Evolutionary conservation across 768 basidiomycete species (phyloP).

Genomic region (Gloeophyllum trabeum): DNA sequence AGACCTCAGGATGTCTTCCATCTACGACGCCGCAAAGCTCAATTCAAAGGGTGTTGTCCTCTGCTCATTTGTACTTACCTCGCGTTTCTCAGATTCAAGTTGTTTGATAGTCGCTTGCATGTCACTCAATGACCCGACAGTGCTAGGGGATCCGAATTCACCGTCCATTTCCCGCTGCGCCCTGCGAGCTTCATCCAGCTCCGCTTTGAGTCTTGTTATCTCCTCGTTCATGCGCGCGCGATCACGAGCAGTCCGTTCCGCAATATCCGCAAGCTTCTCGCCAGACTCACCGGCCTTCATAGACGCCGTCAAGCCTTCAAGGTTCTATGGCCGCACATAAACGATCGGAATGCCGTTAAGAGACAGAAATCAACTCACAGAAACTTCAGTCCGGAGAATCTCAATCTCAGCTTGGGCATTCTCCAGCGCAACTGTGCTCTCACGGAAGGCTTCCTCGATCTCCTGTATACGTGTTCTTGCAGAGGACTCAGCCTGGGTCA

Average conservation of each 20-base stretch:
- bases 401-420: constrained; percentile 89
- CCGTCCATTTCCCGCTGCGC: constrained; percentile 12
- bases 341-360: not conserved
- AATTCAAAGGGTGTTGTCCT: no score
- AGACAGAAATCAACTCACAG: constrained; percentile 50
- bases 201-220: constrained; percentile 38
- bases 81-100: no score
- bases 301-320: not conserved
- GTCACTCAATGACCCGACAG: constrained; percentile 1
- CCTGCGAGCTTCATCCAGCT: constrained; percentile 28
- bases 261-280: constrained; percentile 34
- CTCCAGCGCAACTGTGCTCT: constrained; percentile 81
- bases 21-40: no score
- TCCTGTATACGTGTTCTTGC: constrained; percentile 68
- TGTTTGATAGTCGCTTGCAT: no score
- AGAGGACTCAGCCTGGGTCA: constrained; percentile 46
- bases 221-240: constrained; percentile 42
- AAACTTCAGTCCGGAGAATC: constrained; percentile 55
- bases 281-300: not conserved
- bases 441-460: constrained; percentile 80
- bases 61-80: no score
- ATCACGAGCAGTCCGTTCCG: constrained; percentile 37
- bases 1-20: no score
- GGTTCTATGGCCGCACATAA: not conserved
- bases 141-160: no score